phyloP scores from a whole-genome alignment of 352 stramenopile species.

The Pythium coloratum region DNA sequence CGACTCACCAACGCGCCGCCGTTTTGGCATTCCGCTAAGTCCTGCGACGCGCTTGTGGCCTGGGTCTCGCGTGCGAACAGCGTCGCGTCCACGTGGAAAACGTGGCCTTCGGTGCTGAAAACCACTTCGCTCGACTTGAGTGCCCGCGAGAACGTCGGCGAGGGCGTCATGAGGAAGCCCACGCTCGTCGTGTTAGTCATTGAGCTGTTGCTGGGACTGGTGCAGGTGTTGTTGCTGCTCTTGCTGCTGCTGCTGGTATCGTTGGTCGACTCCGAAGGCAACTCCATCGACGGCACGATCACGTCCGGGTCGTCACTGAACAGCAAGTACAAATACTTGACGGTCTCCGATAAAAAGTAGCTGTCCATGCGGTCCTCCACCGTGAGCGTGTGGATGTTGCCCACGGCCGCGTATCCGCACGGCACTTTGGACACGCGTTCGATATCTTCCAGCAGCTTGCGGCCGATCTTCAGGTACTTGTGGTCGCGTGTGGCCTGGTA shows the following conservation, averaged over 20 bases:
- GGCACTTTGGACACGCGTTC: slow-evolving; percentile 81
- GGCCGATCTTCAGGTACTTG: slow-evolving; percentile 89
- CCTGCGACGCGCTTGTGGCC: slow-evolving; percentile 1
- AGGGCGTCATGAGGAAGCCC: not conserved
- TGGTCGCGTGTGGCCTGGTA: slow-evolving; percentile 89
- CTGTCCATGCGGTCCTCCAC: slow-evolving; percentile 98
- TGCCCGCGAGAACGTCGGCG: slow-evolving; percentile 23
- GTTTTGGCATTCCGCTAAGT: slow-evolving; percentile 47
- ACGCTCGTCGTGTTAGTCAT: not conserved
- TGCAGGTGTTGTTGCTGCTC: not conserved
- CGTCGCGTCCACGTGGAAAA: slow-evolving; percentile 61
- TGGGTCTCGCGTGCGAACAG: slow-evolving; percentile 42
- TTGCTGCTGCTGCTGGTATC: slow-evolving; percentile 4
- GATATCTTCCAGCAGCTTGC: slow-evolving; percentile 88
- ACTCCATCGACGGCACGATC: slow-evolving; percentile 51
- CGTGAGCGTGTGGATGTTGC: slow-evolving; percentile 86
- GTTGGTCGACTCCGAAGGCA: not conserved
- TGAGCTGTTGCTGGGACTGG: not conserved
- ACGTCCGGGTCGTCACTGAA: slow-evolving; percentile 93
- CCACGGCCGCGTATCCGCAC: slow-evolving; percentile 93
- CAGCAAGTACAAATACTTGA: slow-evolving; percentile 99
- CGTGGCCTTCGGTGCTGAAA: slow-evolving; percentile 83
- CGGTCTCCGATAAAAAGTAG: slow-evolving; percentile 98
- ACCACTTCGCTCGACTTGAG: slow-evolving; percentile 73
- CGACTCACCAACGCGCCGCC: slow-evolving; percentile 37